A percentile compares a stretch with the other conserved stretches of the same genome.
Evolutionary conservation across 2,329 filamentous ascomycete species (phyloP).

Genomic region (Myriosclerotinia scirpicola): DNA sequence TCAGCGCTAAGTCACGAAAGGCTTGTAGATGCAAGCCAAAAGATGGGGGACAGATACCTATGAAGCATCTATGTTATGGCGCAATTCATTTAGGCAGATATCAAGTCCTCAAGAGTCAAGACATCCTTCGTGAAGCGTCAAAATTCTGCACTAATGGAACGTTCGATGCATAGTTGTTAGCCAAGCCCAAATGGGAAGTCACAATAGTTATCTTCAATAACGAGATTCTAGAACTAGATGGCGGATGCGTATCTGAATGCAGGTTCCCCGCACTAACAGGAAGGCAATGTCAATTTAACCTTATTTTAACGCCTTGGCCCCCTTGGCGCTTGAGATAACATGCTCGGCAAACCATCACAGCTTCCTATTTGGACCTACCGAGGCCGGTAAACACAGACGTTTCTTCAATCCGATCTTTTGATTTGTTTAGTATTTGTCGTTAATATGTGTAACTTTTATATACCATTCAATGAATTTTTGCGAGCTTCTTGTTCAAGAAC

Average conservation of each 20-base stretch:
- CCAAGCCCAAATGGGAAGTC: not conserved
- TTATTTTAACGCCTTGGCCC: slow-evolving; percentile 18
- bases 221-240: not conserved
- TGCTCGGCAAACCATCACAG: slow-evolving; percentile 12
- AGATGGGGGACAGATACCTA: not conserved
- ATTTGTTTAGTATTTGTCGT: slow-evolving; percentile 10
- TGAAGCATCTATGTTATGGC: not conserved
- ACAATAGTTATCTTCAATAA: slow-evolving; percentile 2
- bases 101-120: not conserved
- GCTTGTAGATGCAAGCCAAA: not conserved
- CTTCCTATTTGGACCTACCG: slow-evolving; percentile 20
- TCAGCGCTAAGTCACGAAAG: too few relatives aligned
- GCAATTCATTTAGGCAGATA: slow-evolving; percentile 9
- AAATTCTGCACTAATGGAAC: not conserved
- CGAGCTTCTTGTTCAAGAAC: slow-evolving; percentile 22
- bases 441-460: not conserved
- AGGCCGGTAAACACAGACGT: not conserved
- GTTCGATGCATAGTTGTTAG: not conserved
- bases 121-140: not conserved
- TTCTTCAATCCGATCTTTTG: not conserved
- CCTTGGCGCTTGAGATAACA: slow-evolving; percentile 21
- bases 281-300: slow-evolving; percentile 20
- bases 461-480: not conserved
- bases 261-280: slow-evolving; percentile 8
- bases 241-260: not conserved